phyloP scores from a whole-genome alignment of 495 filamentous ascomycete species.

The Copromyces sp. region DNA sequence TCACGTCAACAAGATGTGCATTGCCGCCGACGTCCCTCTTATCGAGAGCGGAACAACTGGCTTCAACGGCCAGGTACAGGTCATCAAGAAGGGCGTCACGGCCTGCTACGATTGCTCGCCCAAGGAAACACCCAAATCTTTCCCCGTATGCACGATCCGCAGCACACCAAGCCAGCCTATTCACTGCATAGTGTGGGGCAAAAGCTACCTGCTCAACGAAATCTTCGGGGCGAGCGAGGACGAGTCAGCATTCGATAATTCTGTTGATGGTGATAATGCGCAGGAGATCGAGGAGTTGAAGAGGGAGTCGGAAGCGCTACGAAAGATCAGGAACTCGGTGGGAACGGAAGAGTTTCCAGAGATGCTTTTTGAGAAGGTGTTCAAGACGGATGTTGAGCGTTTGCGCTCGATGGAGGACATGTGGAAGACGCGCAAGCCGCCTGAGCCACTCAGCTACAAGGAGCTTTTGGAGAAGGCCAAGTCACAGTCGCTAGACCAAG shows the following conservation, averaged over 20 bases:
- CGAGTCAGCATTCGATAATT: slow-evolving; percentile 62
- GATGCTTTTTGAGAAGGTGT: slow-evolving; percentile 89
- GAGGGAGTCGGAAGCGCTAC: slow-evolving; percentile 71
- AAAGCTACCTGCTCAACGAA: slow-evolving; percentile 90
- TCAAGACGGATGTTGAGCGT: slow-evolving; percentile 72
- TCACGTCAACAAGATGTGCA: slow-evolving; percentile 96
- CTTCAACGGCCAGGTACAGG: slow-evolving; percentile 96
- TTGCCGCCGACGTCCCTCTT: slow-evolving; percentile 81
- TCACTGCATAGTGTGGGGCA: slow-evolving; percentile 99
- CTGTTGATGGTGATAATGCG: slow-evolving; percentile 74
- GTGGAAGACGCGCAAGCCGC: slow-evolving; percentile 79
- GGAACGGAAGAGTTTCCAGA: slow-evolving; percentile 68
- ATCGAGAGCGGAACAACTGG: slow-evolving; percentile 97
- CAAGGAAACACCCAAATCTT: slow-evolving; percentile 82
- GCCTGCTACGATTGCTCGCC: slow-evolving; percentile 94
- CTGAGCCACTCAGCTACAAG: slow-evolving; percentile 59
- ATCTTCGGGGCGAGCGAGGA: slow-evolving; percentile 90
- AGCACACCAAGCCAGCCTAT: slow-evolving; percentile 92
- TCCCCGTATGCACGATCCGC: slow-evolving; percentile 92
- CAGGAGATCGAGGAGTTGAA: slow-evolving; percentile 79
- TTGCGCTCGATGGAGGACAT: slow-evolving; percentile 86
- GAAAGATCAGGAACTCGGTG: slow-evolving; percentile 72
- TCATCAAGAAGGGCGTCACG: slow-evolving; percentile 86
- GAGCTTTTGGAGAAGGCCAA: slow-evolving; percentile 35
- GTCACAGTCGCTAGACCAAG: slow-evolving; percentile 36